Percentiles rank a stretch among this genome's conserved stretches.
These are phyloP conservation scores for Marasmius fiardii DNA, from an alignment of 1,284 basidiomycete genomes.

Conservation along the genomic window DNA sequence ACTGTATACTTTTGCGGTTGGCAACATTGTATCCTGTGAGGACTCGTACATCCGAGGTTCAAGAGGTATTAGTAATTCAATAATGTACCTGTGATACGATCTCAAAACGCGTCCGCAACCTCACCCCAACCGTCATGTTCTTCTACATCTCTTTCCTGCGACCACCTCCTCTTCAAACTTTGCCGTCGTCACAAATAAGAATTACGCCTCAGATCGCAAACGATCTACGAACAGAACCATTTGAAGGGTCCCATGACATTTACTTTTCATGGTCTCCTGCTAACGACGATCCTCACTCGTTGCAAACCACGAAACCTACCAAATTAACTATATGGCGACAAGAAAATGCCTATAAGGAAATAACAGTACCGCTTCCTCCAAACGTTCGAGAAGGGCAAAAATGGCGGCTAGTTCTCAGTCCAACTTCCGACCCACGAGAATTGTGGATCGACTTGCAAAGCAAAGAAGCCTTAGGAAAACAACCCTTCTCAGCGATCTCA, in stretches of 20 bases:
- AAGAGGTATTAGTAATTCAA: background rate
- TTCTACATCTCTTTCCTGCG: constrained; percentile 77
- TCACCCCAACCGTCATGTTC: constrained; percentile 47
- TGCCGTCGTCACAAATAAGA: constrained; percentile 37
- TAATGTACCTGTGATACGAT: background rate
- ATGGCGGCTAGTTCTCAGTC: constrained; percentile 60
- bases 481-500: constrained; percentile 59
- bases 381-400: constrained; percentile 45
- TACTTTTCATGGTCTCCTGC: constrained; percentile 45
- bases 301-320: constrained; percentile 34
- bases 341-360: constrained; percentile 67
- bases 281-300: constrained; percentile 6
- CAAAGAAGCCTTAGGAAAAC: constrained; percentile 27
- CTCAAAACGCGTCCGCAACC: background rate
- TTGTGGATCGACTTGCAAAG: constrained; percentile 32
- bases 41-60: background rate
- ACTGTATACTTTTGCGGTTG: background rate
- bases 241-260: constrained; percentile 47
- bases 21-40: no score
- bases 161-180: constrained; percentile 56
- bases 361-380: constrained; percentile 61
- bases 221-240: constrained; percentile 72
- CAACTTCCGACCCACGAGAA: constrained; percentile 25
- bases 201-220: constrained; percentile 78
- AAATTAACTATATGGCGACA: constrained; percentile 72